Evolutionary conservation across 2,329 filamentous ascomycete genomes (phyloP), one percentile per base, ranked within the genome.

Genomic region (Fusarium buxicola): DNA sequence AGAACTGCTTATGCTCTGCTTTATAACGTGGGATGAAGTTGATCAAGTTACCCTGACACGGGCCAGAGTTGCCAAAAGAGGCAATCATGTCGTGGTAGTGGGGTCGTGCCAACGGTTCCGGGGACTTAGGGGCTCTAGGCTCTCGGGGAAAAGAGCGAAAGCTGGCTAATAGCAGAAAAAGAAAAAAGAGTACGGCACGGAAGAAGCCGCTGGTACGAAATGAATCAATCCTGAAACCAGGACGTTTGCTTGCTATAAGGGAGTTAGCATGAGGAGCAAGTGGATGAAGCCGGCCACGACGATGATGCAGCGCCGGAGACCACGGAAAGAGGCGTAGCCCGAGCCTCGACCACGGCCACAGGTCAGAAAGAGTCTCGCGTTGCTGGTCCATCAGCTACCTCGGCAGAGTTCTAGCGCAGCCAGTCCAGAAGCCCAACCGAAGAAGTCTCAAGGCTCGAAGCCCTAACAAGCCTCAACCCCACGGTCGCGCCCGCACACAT

Each of bases 11-110:
- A 58, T 48, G 65, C 62, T 55, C 46, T 44, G 43, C 54, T 62
- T 38, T 66, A 60, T 66, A 53, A 55, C 54, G 60, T 63, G 63
- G 57, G 63, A 69, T 52, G 62, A 64, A 63, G 63, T 66, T 58
- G 60, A 71, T 69, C 64, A 60, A 60, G 55, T 60, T 65, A 60
- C 68, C 56, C 41, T 52, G 54, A 59, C 62, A 63, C 66, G 68
- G 68, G 54, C 59, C 56, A 63, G 40, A 61, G 55, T 67, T 71
- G 43, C 69, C 60, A 38, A 57, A 71, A 71, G 16, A 35, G 58
- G 69, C 58, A 71, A 71, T 71, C 69, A 61, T 31, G 58, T 71
- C 69, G 69, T 71, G 31, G 58, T 35, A 35, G 68, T 69, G 66
- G 68, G 63, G 62, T 43, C 50, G 47, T 36, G 32, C 51, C 49